These are phyloP conservation scores for Prunus fruticosa DNA, from an alignment of 306 rosid genomes.

Conservation along the genomic window DNA sequence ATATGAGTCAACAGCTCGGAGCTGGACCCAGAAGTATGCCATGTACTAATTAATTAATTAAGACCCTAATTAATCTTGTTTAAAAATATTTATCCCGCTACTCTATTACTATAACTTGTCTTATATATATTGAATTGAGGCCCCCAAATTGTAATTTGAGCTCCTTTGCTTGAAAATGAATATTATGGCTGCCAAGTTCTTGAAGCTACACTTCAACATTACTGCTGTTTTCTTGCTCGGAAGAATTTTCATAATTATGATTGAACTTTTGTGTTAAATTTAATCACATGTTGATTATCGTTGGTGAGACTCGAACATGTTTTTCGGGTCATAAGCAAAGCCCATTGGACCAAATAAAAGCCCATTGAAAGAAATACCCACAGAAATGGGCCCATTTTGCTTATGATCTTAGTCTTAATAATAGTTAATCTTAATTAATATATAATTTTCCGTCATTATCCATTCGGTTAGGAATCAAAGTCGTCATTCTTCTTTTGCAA, in stretches of 20 bases:
- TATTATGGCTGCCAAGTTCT: neutral
- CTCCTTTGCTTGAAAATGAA: constrained; percentile 1
- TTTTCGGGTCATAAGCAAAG: no score
- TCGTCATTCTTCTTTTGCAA: neutral
- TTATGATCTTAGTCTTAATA: no score
- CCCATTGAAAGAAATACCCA: neutral
- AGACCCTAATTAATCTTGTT: neutral
- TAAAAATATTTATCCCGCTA: neutral
- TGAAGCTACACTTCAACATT: neutral
- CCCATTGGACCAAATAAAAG: neutral
- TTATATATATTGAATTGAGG: neutral
- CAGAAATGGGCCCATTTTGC: no score
- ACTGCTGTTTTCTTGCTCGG: neutral
- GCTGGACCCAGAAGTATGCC: constrained; percentile 94
- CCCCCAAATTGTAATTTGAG: neutral
- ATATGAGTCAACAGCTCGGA: constrained; percentile 80
- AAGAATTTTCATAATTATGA: neutral
- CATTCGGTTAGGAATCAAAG: neutral
- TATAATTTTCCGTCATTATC: neutral
- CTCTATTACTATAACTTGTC: no score
- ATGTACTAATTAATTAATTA: constrained; percentile 47
- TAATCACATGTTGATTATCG: no score
- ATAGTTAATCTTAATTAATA: no score
- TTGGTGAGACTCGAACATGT: no score
- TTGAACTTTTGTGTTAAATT: no score